Evolutionary conservation across 2,329 filamentous ascomycete genomes (phyloP), one percentile per base, ranked within the genome.

Genomic region (Triangularia verruculosa): DNA sequence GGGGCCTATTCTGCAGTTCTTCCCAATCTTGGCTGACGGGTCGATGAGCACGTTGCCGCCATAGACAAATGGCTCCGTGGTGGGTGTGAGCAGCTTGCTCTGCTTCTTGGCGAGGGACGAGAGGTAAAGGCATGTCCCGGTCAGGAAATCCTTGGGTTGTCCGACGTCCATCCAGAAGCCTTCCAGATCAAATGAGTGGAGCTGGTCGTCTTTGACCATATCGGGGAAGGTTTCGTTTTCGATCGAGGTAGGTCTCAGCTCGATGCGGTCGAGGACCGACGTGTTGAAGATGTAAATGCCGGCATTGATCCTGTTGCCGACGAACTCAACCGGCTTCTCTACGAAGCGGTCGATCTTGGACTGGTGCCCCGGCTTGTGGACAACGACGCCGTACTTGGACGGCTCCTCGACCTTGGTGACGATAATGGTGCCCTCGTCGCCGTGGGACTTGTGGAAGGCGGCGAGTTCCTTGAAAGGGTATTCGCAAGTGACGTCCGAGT

Each of bases 91-190:
- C 66, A 91, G 84, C 81, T 96, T 93, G 74, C 92, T 91, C 75
- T 88, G 87, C 80, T 91, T 93, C 86, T 97, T 97, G 64, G 93
- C 86, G 65, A 98, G 86, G 34, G 13, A n/a, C 3, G 92, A 96
- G 59, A 99, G 91, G 82, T 97, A 98, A 67, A 99, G 85, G 80
- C 94, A 98, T 66, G 95, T 98, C 67, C 94, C 94, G 22, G 90
- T 92, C 62, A 99, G 83, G 86, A 98, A 99, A 76, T 99, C 94
- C 83, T 98, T 99, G 72, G 94, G 94, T 80, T 99, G 94, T 72
- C 94, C 94, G 69, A 99, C 92, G 72, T 98, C 94, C 94, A 98
- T 98, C 94, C 94, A 98, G 87, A 96, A 98, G 71, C 94, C 93
- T 70, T 97, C 93, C 28, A 98, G 87, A 76, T 98, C 94, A 76